Evolutionary conservation across 2,329 filamentous ascomycete genomes (phyloP).

Genomic region (Xylariaceae sp.): DNA sequence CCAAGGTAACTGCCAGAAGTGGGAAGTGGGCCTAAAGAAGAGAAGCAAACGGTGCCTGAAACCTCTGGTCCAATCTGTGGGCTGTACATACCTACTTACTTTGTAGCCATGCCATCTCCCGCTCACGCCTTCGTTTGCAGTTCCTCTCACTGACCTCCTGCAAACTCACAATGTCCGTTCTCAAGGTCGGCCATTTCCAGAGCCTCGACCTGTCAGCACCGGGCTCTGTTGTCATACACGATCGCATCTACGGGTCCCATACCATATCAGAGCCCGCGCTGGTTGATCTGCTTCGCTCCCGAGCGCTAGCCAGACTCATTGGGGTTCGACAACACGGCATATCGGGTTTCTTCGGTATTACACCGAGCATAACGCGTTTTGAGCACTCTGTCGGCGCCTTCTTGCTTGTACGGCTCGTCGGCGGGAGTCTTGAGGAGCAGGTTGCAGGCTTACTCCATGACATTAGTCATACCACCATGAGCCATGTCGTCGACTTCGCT

Average conservation of each 20-base stretch:
- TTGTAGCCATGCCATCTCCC: too few relatives aligned
- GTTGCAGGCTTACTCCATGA: conserved; percentile 35
- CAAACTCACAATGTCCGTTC: conserved; percentile 1
- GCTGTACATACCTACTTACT: too few relatives aligned
- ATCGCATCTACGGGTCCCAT: conserved; percentile 31
- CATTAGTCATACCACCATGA: conserved; percentile 34
- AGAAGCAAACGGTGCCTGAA: too few relatives aligned
- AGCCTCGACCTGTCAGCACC: conserved; percentile 13
- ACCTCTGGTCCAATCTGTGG: too few relatives aligned
- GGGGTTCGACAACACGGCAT: conserved; percentile 34
- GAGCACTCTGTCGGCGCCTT: conserved; percentile 37
- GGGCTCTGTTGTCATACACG: conserved; percentile 23
- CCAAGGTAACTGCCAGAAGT: too few relatives aligned
- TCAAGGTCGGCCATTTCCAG: conserved; percentile 17
- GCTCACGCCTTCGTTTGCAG: too few relatives aligned
- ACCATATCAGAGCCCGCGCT: conserved; percentile 31
- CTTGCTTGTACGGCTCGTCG: conserved; percentile 32
- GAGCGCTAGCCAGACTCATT: conserved; percentile 27
- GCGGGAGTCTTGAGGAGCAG: conserved; percentile 32
- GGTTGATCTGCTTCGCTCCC: conserved; percentile 30
- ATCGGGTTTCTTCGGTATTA: conserved; percentile 30
- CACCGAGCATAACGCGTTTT: conserved; percentile 31
- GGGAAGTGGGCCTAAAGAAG: too few relatives aligned
- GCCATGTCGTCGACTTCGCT: conserved; percentile 35
- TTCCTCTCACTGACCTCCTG: too few relatives aligned